phyloP scores from a whole-genome alignment of 331 rosid species.

The Spiraea crenata region DNA sequence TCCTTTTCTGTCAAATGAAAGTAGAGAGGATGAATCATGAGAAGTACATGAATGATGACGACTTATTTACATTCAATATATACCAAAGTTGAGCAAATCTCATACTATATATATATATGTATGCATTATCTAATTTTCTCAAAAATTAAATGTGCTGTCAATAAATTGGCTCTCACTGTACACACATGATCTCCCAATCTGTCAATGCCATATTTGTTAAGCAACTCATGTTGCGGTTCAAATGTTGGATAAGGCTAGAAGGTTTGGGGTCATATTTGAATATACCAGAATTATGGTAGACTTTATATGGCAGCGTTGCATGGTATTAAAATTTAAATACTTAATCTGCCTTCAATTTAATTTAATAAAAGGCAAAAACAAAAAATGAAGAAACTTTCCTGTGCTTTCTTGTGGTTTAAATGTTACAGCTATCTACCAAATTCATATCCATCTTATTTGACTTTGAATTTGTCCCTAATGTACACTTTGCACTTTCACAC shows the following conservation, averaged over 20 bases:
- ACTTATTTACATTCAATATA: background rate
- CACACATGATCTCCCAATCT: too few species aligned
- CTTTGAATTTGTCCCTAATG: constrained; percentile 28
- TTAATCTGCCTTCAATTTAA: background rate
- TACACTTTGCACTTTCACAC: constrained; percentile 7
- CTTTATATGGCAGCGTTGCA: background rate
- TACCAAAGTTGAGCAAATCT: background rate
- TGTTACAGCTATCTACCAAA: constrained; percentile 18
- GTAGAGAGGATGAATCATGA: too few species aligned
- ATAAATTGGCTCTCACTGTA: constrained; percentile 10
- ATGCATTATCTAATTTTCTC: background rate
- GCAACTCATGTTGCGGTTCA: background rate
- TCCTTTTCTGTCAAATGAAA: too few species aligned
- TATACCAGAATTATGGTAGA: constrained; percentile 9
- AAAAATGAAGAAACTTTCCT: constrained; percentile 24
- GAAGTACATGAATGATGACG: too few species aligned
- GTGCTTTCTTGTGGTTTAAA: constrained; percentile 26
- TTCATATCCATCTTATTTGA: constrained; percentile 28
- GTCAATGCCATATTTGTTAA: constrained; percentile 3
- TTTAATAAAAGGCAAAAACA: too few species aligned
- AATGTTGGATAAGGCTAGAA: background rate
- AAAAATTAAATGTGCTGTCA: constrained; percentile 4
- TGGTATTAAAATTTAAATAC: too few species aligned
- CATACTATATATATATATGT: background rate
- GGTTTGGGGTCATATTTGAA: constrained; percentile 1